phyloP scores from a whole-genome alignment of 2,329 filamentous ascomycete genomes.

The Alternaria brassicicola region DNA sequence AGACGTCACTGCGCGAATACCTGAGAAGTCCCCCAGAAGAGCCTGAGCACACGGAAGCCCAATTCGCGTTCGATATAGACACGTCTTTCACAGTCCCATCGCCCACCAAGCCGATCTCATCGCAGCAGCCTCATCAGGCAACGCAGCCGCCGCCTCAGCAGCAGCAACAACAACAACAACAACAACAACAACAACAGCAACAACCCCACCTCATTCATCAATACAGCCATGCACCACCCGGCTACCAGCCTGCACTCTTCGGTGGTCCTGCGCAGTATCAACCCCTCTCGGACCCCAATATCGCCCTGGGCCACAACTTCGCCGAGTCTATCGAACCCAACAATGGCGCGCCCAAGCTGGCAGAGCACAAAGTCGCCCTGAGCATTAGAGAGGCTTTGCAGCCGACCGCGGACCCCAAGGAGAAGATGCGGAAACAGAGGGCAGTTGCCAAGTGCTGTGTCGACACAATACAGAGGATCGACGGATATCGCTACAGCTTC shows the following conservation, averaged over 20 bases:
- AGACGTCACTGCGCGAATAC: constrained; percentile 45
- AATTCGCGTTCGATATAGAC: constrained; percentile 48
- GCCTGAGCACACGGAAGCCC: constrained; percentile 48
- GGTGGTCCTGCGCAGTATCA: constrained; percentile 28
- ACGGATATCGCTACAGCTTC: constrained; percentile 58
- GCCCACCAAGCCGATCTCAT: constrained; percentile 1
- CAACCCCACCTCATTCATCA: constrained; percentile 17
- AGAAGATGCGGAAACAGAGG: constrained; percentile 53
- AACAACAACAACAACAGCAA: constrained; percentile 1
- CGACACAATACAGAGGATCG: constrained; percentile 51
- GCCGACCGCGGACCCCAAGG: constrained; percentile 45
- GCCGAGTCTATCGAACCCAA: constrained; percentile 13
- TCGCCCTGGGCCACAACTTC: constrained; percentile 32
- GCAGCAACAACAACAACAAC: constrained; percentile 1
- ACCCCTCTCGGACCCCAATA: constrained; percentile 32
- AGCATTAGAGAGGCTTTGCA: constrained; percentile 46
- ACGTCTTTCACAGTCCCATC: constrained; percentile 42
- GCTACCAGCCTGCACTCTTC: constrained; percentile 41
- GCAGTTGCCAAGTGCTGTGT: constrained; percentile 56
- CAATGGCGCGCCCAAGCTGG: constrained; percentile 20
- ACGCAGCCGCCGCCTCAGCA: background rate
- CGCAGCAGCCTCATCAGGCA: constrained; percentile 4
- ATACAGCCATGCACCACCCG: constrained; percentile 29
- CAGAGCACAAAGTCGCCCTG: constrained; percentile 36
- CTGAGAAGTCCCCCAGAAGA: constrained; percentile 40